Evolutionary conservation across 2,329 filamentous ascomycete species (phyloP).

Genomic region (Xylariaceae sp.): DNA sequence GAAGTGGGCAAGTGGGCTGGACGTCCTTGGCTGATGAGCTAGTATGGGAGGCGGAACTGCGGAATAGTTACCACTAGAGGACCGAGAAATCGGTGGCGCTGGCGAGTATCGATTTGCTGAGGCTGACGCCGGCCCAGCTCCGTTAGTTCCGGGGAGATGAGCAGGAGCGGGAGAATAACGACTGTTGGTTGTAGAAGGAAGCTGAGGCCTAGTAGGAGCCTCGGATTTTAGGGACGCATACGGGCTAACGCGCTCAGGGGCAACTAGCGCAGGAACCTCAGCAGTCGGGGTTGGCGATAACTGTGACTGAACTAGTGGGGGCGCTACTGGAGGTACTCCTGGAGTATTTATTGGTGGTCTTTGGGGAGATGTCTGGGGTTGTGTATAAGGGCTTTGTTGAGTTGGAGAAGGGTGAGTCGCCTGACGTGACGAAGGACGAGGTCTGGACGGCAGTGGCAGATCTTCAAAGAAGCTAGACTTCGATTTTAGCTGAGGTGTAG

Average conservation of each 20-base stretch:
- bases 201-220: constrained; percentile 40
- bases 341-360: constrained; percentile 35
- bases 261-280: constrained; percentile 54
- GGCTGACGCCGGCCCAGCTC: constrained; percentile 45
- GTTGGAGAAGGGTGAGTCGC: constrained; percentile 54
- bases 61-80: constrained; percentile 49
- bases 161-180: constrained; percentile 69
- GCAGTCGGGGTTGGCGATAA: constrained; percentile 35
- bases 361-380: constrained; percentile 43
- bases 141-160: constrained; percentile 49
- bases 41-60: constrained; percentile 54
- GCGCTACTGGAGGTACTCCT: constrained; percentile 29
- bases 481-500: constrained; percentile 44
- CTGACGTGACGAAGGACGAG: constrained; percentile 66
- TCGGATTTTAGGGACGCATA: constrained; percentile 57
- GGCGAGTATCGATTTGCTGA: constrained; percentile 63
- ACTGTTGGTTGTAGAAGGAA: constrained; percentile 44
- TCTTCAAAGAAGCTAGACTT: constrained; percentile 79
- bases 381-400: constrained; percentile 45
- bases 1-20: constrained; percentile 70
- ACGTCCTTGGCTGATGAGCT: constrained; percentile 68
- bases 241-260: constrained; percentile 59
- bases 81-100: constrained; percentile 50
- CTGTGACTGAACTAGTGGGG: constrained; percentile 28
- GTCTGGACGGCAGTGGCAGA: constrained; percentile 67